Base-by-base conservation (phyloP, 2,329 filamentous ascomycete genomes). In the Curvularia sp. region DNA sequence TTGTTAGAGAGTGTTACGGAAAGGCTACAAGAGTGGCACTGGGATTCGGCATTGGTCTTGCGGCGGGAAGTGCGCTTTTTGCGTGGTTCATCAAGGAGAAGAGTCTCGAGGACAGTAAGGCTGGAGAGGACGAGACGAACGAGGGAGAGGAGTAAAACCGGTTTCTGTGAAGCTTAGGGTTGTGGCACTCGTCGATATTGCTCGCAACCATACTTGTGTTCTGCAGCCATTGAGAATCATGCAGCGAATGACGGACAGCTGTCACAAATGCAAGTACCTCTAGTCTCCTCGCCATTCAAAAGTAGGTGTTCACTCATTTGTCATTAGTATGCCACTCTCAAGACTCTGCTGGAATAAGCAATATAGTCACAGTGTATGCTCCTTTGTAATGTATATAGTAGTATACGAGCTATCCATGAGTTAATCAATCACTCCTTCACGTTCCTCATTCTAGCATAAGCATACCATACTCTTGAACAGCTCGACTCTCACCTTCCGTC, bases 1-100 rank as follows among this genome's bases (percentile, higher is more conserved):
- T 89, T 12, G 90, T 94, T 3, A 83, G 86, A 38, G 77, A 79
- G 28, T 91, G 89, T 71, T 94, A 93, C 75, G 85, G 86, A 42
- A 79, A 78, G 66, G 83, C 85, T 41, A 84, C 81, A 6, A 79
- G 81, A 55, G 79, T 80, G 26, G 83, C 84, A 0, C 83, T 87
- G 67, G 77, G 68, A 2, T 78, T 87, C 31, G 76, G 84, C 70
- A 73, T 84, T 53, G 75, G 69, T 3, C 70, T 87, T n/a, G 82
- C 84, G 3, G 74, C 79, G 42, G 82, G 84, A 47, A 81, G 84
- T 33, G 78, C 79, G 3, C 43, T 80, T 0, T 76, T 75, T 57
- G 77, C 79, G 15, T 82, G 79, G 77, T 80, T 79, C 18, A 80
- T 82, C 24, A 70, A 69, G 49, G 80, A 82, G 66, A 82, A 81